A percentile compares a stretch with the other conserved stretches of the same genome.
phyloP scores from a whole-genome alignment of 768 basidiomycete species.

The Floccularia luteovirens region DNA sequence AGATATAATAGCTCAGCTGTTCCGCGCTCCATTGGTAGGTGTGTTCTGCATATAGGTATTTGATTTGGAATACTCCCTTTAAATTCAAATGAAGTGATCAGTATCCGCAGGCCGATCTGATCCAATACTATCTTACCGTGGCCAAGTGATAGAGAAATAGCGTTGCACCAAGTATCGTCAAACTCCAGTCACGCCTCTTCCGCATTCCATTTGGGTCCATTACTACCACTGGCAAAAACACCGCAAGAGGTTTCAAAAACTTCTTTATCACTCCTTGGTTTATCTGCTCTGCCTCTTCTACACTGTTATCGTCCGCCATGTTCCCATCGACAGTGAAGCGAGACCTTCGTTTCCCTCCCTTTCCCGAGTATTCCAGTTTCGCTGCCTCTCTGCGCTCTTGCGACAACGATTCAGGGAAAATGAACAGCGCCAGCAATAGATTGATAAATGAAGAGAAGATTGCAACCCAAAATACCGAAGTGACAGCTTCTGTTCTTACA shows the following conservation, averaged over 20 bases:
- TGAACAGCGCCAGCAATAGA: constrained; percentile 57
- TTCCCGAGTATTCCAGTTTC: constrained; percentile 11
- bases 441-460: constrained; percentile 36
- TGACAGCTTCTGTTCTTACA: constrained; percentile 23
- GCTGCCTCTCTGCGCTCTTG: constrained; percentile 31
- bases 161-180: constrained; percentile 61
- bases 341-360: constrained; percentile 15
- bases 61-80: constrained; percentile 73
- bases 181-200: constrained; percentile 67
- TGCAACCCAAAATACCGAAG: constrained; percentile 41
- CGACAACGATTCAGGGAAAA: constrained; percentile 60
- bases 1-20: constrained; percentile 72
- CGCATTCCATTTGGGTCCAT: constrained; percentile 26
- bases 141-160: constrained; percentile 60
- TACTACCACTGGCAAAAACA: constrained; percentile 61
- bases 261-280: constrained; percentile 21
- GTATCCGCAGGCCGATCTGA: constrained; percentile 5
- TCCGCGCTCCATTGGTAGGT: constrained; percentile 66
- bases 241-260: constrained; percentile 49
- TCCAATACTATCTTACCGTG: too few relatives aligned
- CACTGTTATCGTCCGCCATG: constrained; percentile 11
- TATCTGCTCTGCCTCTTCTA: constrained; percentile 10
- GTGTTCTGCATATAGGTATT: constrained; percentile 75
- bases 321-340: constrained; percentile 10
- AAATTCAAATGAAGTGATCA: constrained; percentile 2